Base-by-base conservation (phyloP, 23 red algal genomes). In the Gracilaria gracilis region DNA sequence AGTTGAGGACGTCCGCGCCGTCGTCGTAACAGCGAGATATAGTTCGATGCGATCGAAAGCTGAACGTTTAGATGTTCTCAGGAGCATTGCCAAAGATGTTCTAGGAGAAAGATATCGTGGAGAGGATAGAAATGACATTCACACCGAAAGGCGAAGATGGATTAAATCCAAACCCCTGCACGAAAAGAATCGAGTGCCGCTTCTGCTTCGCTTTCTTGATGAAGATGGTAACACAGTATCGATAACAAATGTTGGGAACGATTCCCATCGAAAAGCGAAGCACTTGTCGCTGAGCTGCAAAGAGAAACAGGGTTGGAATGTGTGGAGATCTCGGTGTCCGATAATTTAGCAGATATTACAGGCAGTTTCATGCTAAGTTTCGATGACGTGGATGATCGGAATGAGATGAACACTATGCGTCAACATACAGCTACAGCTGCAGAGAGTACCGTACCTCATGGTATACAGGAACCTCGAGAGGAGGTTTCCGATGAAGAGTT, bases 21-120 rank as follows among this genome's bases (percentile, higher is more conserved):
- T 92, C 12, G 67, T 84, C 24, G 89, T 72, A 14, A 90, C 87
- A 23, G 87, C 75, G 53, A 53, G 53, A 44, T 90, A 80, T 72
- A 67, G 20, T 71, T 29, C 67, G 31, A 55, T 24, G 57, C 71
- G 87, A 67, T 80, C 87, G 13, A 71, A 29, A n/a, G 53, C 38
- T 11, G 59, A 61, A 23, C 50, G 77, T 55, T 47, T 81, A 17
- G 29, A 62, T 28, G 51, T 90, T 40, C 62, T 90, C 14, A 51
- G 57, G 55, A 35, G 67, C n/a, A 71, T 71, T 5, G 87, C 75
- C 5, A 74, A 50, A 32, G 49, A 79, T 39, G 16, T 90, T 23
- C 76, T 90, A 5, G 76, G 58, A 29, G 40, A 77, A 21, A 38
- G 57, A 2, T 74, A 14, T 28, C 5, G 23, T 29, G 40, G 25